Evolutionary conservation across 306 rosid species (phyloP).

Genomic region (Castanea sativa): DNA sequence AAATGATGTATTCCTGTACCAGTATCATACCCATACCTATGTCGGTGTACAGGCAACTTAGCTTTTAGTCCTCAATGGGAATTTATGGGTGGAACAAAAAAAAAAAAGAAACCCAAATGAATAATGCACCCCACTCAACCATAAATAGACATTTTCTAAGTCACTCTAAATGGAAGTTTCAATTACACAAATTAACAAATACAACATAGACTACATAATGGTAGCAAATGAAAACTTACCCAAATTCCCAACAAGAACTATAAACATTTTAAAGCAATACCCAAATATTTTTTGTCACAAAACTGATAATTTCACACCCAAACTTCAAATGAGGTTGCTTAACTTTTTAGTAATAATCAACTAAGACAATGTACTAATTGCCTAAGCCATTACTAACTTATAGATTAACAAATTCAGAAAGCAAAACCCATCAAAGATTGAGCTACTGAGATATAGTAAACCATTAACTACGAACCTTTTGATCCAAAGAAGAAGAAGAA

Average conservation of each 20-base stretch:
- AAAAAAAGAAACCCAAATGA: not conserved
- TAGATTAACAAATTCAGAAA: too few relatives aligned
- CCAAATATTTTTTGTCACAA: not conserved
- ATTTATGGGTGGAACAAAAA: not conserved
- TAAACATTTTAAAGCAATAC: not conserved
- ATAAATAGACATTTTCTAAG: not conserved
- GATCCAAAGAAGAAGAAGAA: not conserved
- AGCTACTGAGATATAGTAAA: not conserved
- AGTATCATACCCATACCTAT: fast-evolving
- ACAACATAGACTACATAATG: not conserved
- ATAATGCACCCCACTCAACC: not conserved
- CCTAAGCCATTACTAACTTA: not conserved
- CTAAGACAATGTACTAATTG: not conserved
- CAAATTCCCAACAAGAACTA: not conserved
- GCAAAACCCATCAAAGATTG: too few relatives aligned
- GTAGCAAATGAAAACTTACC: not conserved
- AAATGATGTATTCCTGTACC: too few relatives aligned
- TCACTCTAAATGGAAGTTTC: not conserved
- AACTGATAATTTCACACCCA: not conserved
- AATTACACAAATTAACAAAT: not conserved
- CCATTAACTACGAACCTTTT: not conserved
- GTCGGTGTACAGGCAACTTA: too few relatives aligned
- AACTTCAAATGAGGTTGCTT: not conserved
- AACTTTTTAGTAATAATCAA: not conserved
- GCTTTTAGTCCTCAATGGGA: too few relatives aligned